These are phyloP conservation scores for Fusarium brachygibbosum DNA, from an alignment of 2,329 filamentous ascomycete genomes.

Conservation along the genomic window DNA sequence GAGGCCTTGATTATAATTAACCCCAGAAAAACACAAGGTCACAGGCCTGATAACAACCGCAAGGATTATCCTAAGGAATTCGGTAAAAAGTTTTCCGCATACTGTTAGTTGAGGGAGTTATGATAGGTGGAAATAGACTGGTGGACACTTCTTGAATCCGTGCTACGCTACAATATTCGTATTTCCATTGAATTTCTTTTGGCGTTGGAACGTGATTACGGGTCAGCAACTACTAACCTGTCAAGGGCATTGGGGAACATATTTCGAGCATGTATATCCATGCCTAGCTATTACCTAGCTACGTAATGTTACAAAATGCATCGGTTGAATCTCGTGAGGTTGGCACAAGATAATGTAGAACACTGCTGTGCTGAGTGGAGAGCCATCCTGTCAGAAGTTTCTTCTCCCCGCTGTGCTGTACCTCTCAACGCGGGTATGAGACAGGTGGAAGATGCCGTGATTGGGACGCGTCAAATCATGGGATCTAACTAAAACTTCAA, in stretches of 20 bases:
- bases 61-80: conserved; percentile 13
- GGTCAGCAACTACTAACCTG: not conserved
- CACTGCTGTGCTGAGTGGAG: not conserved
- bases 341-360: not conserved
- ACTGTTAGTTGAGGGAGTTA: not conserved
- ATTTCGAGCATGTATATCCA: not conserved
- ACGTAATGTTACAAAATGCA: not conserved
- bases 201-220: not conserved
- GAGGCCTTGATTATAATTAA: not conserved
- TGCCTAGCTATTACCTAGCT: not conserved
- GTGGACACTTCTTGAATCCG: not conserved
- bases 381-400: not conserved
- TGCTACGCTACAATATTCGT: not conserved
- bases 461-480: not conserved
- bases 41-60: not conserved
- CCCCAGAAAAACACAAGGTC: not conserved
- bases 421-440: no score
- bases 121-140: conserved; percentile 5
- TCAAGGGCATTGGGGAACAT: not conserved
- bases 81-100: conserved; percentile 1
- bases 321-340: not conserved
- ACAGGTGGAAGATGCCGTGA: no score
- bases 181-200: not conserved
- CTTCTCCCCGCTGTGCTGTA: not conserved
- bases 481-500: not conserved